Evolutionary conservation across 257 asterid genomes (phyloP).

Genomic region (Plantago ovata): DNA sequence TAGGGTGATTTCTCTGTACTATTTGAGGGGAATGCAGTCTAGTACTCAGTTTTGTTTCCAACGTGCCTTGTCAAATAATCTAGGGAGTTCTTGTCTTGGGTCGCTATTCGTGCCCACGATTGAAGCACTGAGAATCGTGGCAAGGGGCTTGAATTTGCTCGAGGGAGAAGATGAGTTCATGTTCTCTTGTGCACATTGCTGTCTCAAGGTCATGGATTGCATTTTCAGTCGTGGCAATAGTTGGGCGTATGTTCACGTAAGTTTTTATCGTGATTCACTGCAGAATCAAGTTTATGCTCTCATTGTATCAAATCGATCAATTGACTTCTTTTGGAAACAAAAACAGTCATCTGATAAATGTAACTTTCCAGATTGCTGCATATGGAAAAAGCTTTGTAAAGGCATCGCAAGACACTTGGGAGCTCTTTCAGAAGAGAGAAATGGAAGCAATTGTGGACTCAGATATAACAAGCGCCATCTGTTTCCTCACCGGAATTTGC

Average conservation of each 20-base stretch:
- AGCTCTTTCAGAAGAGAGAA: constrained; percentile 63
- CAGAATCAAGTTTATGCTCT: neutral
- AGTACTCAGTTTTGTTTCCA: constrained; percentile 83
- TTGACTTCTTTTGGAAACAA: neutral
- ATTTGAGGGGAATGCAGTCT: constrained; percentile 91
- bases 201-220: constrained; percentile 81
- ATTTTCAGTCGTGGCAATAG: constrained; percentile 85
- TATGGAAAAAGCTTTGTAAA: constrained; percentile 80
- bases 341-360: neutral
- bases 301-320: neutral
- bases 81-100: constrained; percentile 93
- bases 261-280: neutral
- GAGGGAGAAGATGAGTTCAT: constrained; percentile 98
- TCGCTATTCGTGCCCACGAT: constrained; percentile 87
- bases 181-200: constrained; percentile 96
- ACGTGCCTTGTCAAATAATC: constrained; percentile 70
- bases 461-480: constrained; percentile 86
- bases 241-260: constrained; percentile 97
- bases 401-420: constrained; percentile 98
- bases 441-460: constrained; percentile 83
- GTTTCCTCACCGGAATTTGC: constrained; percentile 91
- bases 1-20: constrained; percentile 80
- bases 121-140: constrained; percentile 72
- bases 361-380: constrained; percentile 66
- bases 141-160: constrained; percentile 80